Base-by-base conservation (phyloP, 2,329 filamentous ascomycete genomes). In the Pseudopyricularia cyperi region DNA sequence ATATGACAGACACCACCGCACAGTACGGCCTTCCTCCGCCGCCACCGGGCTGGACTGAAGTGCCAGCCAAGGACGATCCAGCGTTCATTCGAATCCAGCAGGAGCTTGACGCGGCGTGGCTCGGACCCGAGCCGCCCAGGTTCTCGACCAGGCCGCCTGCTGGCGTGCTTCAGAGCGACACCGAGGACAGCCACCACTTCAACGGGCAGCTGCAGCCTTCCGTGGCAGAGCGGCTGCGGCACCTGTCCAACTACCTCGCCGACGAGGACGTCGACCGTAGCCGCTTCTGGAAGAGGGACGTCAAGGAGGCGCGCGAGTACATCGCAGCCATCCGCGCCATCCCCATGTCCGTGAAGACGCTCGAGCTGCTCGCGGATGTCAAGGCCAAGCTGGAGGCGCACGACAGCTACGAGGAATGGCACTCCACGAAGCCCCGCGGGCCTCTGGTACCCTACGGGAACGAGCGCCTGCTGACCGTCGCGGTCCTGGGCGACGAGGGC, bases 191-290 rank as follows among this genome's bases (percentile, higher is more conserved):
- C 35, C 55, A 57, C 32, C 4, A 14, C 24, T 57, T 52, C 33
- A 22, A 35, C 34, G 55, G 53, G 39, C 39, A 46, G 34, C 55
- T 54, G 1, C 66, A 68, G 52, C 67, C 66, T 24, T 61, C 63
- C 1, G 52, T 66, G 7, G 61, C 60, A 32, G 52, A 58, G 28
- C 63, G 65, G 3, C 60, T 71, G 30, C 32, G 59, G 37, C 60
- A 65, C 35, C 53, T 62, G n/a, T 55, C 60, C 37, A 71, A 69
- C 55, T 80, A 75, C 55, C 69, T 80, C 22, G 59, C 67, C 3
- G 72, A 76, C 30, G 69, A 74, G 55, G 73, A 79, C 55, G 57
- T 62, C 6, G 66, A 71, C 52, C 66, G 70, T 15, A 68, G 66
- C 53, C 46, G 63, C 1, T 56, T 64, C 44, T 77, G 73, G 66